Evolutionary conservation across 352 stramenopile species (phyloP), one percentile per base, ranked within the genome.

Genomic region (Stephanocyclus meneghinianus): DNA sequence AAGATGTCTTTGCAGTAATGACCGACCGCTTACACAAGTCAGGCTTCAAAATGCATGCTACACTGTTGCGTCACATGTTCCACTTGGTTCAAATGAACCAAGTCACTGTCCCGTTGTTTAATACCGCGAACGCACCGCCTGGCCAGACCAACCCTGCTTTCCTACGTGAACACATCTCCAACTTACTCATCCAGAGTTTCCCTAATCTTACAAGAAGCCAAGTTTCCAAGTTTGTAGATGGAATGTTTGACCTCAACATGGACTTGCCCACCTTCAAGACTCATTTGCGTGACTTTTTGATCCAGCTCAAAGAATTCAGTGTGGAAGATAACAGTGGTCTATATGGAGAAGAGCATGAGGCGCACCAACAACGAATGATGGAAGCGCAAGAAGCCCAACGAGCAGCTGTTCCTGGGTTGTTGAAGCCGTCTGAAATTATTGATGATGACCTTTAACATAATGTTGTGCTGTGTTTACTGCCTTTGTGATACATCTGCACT

Each of bases 1-100:
- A 98, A 84, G 96, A 98, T 81, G 97, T 99, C 16, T 91, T 98
- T 70, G 95, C 95, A 7, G 96, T 99, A 21, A 91, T 99, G 84
- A 99, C 97, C 13, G 97, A 99, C 81, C 93, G 97, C 11, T 91
- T 99, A 55, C 98, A 99, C 89, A 99, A 99, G 90, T 97, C 95
- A 44, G 96, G 96, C 11, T 99, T 99, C 86, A 98, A 98, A 88
- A 95, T 99, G 88, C 97, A 99, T 83, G 95, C 96, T 0, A 97
- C 95, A 21, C 95, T 99, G 30, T 90, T 99, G 53, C 94, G 96
- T 78, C 93, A 98, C 82, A 98, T 99, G 94, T 99, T 99, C 85
- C 90, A 96, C 55, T 93, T 99, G 11, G 95, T 99, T 32, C 94
- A 98, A 86, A 96, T 92, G 71, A 97, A 97, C 75, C 95, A 98